Evolutionary conservation across 129 eudicot species (phyloP).

Genomic region (Helianthus tuberosus): DNA sequence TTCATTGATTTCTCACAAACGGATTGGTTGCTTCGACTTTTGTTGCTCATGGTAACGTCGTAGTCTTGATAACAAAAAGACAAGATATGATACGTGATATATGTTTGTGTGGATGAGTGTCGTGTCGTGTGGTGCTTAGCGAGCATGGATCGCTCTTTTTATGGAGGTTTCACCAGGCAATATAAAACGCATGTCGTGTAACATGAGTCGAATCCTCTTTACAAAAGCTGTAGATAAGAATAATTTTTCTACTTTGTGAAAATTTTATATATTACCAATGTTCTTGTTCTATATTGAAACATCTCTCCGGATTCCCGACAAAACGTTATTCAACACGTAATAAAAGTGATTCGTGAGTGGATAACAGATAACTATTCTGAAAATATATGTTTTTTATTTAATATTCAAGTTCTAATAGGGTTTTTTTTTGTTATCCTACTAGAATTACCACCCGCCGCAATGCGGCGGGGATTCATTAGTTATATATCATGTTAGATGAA

Average conservation of each 20-base stretch:
- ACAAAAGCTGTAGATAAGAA: conserved; percentile 31
- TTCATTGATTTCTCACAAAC: conserved; percentile 54
- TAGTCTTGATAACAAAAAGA: background rate
- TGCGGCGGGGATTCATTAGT: no score
- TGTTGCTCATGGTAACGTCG: conserved; percentile 37
- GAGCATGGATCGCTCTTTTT: conserved; percentile 8
- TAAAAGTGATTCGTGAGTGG: conserved; percentile 17
- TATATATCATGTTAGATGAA: no score
- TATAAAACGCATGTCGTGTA: conserved; percentile 2
- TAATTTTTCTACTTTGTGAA: conserved; percentile 29
- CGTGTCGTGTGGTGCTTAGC: conserved; percentile 20
- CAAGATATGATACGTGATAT: background rate
- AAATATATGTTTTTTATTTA: conserved; percentile 20
- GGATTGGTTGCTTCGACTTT: conserved; percentile 36
- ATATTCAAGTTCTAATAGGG: no score
- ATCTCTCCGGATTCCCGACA: conserved; percentile 36
- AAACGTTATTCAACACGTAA: conserved; percentile 1
- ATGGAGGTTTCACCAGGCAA: conserved; percentile 12
- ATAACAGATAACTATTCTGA: conserved; percentile 16
- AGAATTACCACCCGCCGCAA: no score
- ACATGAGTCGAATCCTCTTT: conserved; percentile 41
- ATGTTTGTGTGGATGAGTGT: conserved; percentile 5
- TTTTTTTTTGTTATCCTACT: no score
- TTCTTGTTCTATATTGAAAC: conserved; percentile 10
- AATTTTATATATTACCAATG: background rate